These are phyloP conservation scores for Saxispiralis lemnorum DNA, from an alignment of 495 filamentous ascomycete species.

Conservation along the genomic window DNA sequence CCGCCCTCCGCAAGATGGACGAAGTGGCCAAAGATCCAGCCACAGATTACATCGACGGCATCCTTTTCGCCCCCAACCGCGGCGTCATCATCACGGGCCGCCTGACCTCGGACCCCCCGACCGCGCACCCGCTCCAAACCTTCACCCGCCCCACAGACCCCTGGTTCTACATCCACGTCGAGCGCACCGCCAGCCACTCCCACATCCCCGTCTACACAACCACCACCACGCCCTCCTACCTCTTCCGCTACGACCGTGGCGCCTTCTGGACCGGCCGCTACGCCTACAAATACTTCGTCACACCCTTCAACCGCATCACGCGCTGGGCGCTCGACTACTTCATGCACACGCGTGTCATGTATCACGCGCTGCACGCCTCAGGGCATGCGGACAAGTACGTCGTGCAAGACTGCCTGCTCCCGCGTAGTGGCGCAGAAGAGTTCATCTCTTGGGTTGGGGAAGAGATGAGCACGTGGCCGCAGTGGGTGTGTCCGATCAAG, in stretches of 20 bases:
- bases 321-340: constrained; percentile 45
- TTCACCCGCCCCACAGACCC: constrained; percentile 17
- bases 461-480: constrained; percentile 35
- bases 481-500: constrained; percentile 41
- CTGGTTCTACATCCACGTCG: constrained; percentile 20
- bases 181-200: background rate
- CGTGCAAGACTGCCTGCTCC: constrained; percentile 41
- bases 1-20: constrained; percentile 20
- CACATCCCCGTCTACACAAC: constrained; percentile 25
- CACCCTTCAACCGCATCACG: constrained; percentile 36
- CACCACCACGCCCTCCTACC: constrained; percentile 36
- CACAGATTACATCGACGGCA: constrained; percentile 26
- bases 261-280: constrained; percentile 41
- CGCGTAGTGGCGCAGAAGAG: constrained; percentile 29
- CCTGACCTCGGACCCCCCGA: constrained; percentile 25
- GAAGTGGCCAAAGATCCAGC: constrained; percentile 21
- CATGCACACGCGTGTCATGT: constrained; percentile 46
- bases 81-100: constrained; percentile 37
- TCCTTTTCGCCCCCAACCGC: constrained; percentile 32
- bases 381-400: constrained; percentile 36
- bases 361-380: constrained; percentile 39
- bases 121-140: constrained; percentile 19
- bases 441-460: constrained; percentile 36
- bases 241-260: constrained; percentile 44
- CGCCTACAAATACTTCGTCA: constrained; percentile 37